phyloP scores from a whole-genome alignment of 2,329 filamentous ascomycete genomes.

The Aureobasidium namibiae region DNA sequence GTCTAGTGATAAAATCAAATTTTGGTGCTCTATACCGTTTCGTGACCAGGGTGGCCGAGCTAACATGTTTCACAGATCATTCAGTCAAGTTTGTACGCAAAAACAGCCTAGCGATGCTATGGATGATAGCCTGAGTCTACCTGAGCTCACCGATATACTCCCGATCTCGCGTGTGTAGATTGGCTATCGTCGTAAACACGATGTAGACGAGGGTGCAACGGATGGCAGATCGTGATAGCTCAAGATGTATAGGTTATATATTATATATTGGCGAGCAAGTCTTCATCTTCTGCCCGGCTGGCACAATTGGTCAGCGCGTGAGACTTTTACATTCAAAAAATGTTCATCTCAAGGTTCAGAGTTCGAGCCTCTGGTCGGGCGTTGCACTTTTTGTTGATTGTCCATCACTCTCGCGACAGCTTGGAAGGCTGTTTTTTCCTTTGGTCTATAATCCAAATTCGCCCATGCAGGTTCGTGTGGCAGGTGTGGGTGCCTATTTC shows the following conservation, averaged over 20 bases:
- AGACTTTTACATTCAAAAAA: constrained; percentile 27
- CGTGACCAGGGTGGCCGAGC: background rate
- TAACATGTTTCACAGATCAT: background rate
- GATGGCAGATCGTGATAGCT: no score
- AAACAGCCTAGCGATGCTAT: no score
- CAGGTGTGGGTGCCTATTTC: no score
- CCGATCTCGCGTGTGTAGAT: no score
- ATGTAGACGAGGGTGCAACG: no score
- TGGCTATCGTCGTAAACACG: no score
- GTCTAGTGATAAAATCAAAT: no score
- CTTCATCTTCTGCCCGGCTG: constrained; percentile 19
- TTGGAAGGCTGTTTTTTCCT: background rate
- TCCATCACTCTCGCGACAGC: background rate
- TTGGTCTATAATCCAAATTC: no score
- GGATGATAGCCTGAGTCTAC: no score
- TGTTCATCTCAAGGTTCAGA: constrained; percentile 28
- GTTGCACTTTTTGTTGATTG: constrained; percentile 31
- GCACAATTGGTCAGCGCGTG: constrained; percentile 30
- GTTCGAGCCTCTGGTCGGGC: constrained; percentile 26
- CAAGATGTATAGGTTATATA: no score
- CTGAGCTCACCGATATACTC: no score
- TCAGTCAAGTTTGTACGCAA: background rate
- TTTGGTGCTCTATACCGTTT: background rate
- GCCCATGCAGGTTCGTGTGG: no score
- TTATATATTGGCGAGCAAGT: background rate